phyloP scores from a whole-genome alignment of 495 filamentous ascomycete species.

The Penicillium arizonense region DNA sequence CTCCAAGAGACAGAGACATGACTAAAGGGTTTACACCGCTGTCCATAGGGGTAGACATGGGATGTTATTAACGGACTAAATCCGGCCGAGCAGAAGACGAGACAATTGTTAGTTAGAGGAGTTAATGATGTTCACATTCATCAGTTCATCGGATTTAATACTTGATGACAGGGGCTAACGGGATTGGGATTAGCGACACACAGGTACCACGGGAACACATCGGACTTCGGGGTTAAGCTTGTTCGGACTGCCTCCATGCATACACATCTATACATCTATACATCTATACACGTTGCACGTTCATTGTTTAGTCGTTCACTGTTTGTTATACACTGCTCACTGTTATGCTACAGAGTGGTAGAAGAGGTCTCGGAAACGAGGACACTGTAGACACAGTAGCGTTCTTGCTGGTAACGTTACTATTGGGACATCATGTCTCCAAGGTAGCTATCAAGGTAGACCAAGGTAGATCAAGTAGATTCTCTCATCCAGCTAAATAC shows the following conservation, averaged over 20 bases:
- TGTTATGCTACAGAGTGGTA: too few relatives aligned
- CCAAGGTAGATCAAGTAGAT: too few relatives aligned
- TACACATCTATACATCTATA: too few relatives aligned
- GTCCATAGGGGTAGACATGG: background rate
- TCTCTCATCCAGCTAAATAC: too few relatives aligned
- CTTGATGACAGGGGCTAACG: slow-evolving; percentile 5
- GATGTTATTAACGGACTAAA: background rate
- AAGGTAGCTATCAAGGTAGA: too few relatives aligned
- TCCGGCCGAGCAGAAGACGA: background rate
- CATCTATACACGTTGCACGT: too few relatives aligned
- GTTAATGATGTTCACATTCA: background rate
- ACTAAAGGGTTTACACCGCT: background rate
- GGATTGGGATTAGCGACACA: background rate
- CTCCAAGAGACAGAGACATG: background rate
- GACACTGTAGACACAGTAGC: too few relatives aligned
- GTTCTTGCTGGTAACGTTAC: too few relatives aligned
- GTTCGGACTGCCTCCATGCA: background rate
- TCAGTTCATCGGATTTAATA: background rate
- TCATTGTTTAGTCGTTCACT: too few relatives aligned
- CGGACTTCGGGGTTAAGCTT: slow-evolving; percentile 20
- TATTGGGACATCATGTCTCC: too few relatives aligned
- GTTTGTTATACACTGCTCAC: too few relatives aligned
- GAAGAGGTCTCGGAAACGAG: too few relatives aligned
- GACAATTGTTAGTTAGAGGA: background rate
- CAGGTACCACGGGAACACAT: background rate